Evolutionary conservation across 441 rosid genomes (phyloP).

Genomic region (Eruca vesicaria): DNA sequence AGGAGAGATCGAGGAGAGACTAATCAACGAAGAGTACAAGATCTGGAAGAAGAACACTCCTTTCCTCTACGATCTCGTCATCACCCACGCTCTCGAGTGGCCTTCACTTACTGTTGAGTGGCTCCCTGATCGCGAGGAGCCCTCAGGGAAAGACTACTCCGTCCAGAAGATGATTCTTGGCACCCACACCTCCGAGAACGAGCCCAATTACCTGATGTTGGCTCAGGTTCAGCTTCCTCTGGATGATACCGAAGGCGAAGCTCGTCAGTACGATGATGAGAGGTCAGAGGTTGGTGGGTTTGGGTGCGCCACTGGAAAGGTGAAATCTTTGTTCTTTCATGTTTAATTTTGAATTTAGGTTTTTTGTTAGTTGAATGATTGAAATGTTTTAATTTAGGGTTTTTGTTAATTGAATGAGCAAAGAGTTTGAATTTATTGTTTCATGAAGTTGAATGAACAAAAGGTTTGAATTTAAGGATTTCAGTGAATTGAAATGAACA

Average conservation of each 20-base stretch:
- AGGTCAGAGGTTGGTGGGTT: conserved; percentile 82
- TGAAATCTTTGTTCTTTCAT: conserved; percentile 9
- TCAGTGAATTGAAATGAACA: not conserved
- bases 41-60: conserved; percentile 99
- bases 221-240: conserved; percentile 96
- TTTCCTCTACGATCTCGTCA: conserved; percentile 88
- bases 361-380: not conserved
- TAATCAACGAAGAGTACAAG: conserved; percentile 90
- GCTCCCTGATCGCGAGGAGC: conserved; percentile 91
- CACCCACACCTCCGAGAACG: conserved; percentile 93
- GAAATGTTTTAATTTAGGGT: not conserved
- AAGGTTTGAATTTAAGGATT: not conserved
- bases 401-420: not conserved
- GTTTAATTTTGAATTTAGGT: not conserved
- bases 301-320: conserved; percentile 89
- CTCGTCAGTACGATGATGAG: conserved; percentile 86
- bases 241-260: conserved; percentile 79
- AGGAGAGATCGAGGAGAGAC: conserved; percentile 80
- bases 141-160: conserved; percentile 80
- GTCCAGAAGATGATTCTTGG: conserved; percentile 96
- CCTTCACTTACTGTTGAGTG: conserved; percentile 98
- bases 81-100: conserved; percentile 94
- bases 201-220: conserved; percentile 90
- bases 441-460: not conserved
- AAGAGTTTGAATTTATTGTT: not conserved